Conservation (phyloP, 2,329 filamentous ascomycete species). For the Trichoderma harzianum region DNA sequence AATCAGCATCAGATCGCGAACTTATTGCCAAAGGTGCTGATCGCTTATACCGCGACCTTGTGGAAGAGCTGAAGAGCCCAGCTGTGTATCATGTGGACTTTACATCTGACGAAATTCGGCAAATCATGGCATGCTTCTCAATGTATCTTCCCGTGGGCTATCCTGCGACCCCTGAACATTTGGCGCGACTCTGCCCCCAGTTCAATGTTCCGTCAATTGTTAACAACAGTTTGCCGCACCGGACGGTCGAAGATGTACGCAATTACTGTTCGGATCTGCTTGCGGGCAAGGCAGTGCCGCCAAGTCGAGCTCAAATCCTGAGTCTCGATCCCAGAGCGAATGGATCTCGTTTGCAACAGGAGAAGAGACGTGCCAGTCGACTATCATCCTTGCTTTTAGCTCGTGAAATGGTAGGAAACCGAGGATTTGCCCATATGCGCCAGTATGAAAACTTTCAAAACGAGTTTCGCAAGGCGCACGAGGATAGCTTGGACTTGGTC, state of each 20-base stretch:
- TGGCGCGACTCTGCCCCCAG: slow-evolving; percentile 22
- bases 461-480: slow-evolving; percentile 42
- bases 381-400: slow-evolving; percentile 45
- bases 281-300: slow-evolving; percentile 21
- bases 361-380: slow-evolving; percentile 24
- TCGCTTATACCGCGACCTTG: slow-evolving; percentile 3
- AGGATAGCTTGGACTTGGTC: slow-evolving; percentile 50
- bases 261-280: slow-evolving; percentile 34
- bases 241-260: slow-evolving; percentile 28
- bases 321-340: slow-evolving; percentile 24
- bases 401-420: slow-evolving; percentile 47
- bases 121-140: slow-evolving; percentile 26
- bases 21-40: slow-evolving; percentile 27
- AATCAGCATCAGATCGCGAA: slow-evolving; percentile 27
- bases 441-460: slow-evolving; percentile 44
- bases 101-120: slow-evolving; percentile 34
- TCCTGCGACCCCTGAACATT: slow-evolving; percentile 21
- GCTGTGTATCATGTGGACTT: slow-evolving; percentile 47
- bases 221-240: slow-evolving; percentile 23
- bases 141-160: slow-evolving; percentile 18
- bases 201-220: slow-evolving; percentile 27
- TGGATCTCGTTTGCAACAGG: background rate
- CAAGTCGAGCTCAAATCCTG: slow-evolving; percentile 24
- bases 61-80: slow-evolving; percentile 14
- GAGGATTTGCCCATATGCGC: slow-evolving; percentile 40